These are phyloP conservation scores for Rhexocercosporidium sp. DNA, from an alignment of 2,329 filamentous ascomycete species.

Conservation along the genomic window DNA sequence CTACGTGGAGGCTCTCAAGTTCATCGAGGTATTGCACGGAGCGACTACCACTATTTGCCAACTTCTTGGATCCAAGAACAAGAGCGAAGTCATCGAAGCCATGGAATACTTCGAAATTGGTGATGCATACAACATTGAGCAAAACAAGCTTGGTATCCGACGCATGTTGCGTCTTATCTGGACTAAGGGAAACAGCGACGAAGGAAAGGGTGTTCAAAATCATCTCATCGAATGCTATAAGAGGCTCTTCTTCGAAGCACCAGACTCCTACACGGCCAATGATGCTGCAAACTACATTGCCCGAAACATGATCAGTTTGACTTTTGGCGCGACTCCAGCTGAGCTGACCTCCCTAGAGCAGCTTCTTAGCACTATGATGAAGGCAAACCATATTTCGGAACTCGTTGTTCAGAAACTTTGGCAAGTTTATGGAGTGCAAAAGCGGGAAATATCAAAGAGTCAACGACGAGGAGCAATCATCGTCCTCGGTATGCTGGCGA, in stretches of 20 bases:
- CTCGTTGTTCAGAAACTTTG: slow-evolving; percentile 90
- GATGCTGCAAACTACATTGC: slow-evolving; percentile 95
- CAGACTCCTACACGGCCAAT: slow-evolving; percentile 83
- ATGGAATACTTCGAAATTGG: slow-evolving; percentile 98
- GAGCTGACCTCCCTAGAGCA: slow-evolving; percentile 96
- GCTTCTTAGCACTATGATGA: slow-evolving; percentile 97
- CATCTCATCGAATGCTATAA: slow-evolving; percentile 98
- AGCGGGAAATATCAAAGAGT: slow-evolving; percentile 87
- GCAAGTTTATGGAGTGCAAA: slow-evolving; percentile 96
- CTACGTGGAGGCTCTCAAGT: slow-evolving; percentile 90
- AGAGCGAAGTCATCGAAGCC: slow-evolving; percentile 97
- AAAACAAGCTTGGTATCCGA: slow-evolving; percentile 88
- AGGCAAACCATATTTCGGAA: slow-evolving; percentile 83
- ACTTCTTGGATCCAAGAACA: slow-evolving; percentile 91
- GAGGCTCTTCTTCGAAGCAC: slow-evolving; percentile 93
- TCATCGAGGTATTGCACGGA: slow-evolving; percentile 88
- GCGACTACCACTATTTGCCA: slow-evolving; percentile 84
- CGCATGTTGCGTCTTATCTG: slow-evolving; percentile 97
- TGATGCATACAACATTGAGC: slow-evolving; percentile 94
- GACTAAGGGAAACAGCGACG: slow-evolving; percentile 99
- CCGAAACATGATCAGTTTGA: slow-evolving; percentile 98
- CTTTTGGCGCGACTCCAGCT: slow-evolving; percentile 91
- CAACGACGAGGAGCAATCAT: slow-evolving; percentile 95
- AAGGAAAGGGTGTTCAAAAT: slow-evolving; percentile 96
- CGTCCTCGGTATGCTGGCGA: slow-evolving; percentile 93